Base-by-base conservation (phyloP, 2,329 filamentous ascomycete species). In the Metarhizium rileyi region DNA sequence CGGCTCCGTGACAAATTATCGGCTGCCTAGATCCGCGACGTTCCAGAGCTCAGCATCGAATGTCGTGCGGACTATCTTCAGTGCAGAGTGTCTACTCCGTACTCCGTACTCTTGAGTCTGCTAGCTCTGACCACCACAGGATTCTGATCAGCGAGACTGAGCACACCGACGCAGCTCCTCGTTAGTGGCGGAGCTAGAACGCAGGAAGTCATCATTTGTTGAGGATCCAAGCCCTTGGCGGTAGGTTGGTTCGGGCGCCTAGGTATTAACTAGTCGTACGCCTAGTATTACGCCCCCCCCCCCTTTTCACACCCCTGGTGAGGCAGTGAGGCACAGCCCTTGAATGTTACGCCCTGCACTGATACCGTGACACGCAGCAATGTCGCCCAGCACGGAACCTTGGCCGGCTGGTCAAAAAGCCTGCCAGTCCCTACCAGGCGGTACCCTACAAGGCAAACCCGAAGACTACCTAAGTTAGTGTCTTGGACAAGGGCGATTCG, bases 401-500 rank as follows among this genome's bases (percentile, higher is more conserved):
- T 28, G 42, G 26, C 25, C 25, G 23, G 27, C 42, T 25, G 26
- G n/a, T n/a, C n/a, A n/a, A n/a, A n/a, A n/a, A n/a, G n/a, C n/a
- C n/a, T n/a, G n/a, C n/a, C n/a, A n/a, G n/a, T n/a, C n/a, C n/a
- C n/a, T n/a, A n/a, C n/a, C n/a, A n/a, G n/a, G n/a, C n/a, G n/a
- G n/a, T n/a, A n/a, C n/a, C n/a, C 10, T 36, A 27, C 22, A 14
- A 42, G 20, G 16, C 20, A 14, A 7, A 42, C 12, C 20, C n/a
- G n/a, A n/a, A n/a, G n/a, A n/a, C n/a, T n/a, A n/a, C n/a, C n/a
- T n/a, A n/a, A n/a, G n/a, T n/a, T 23, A 25, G 30, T 25, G n/a
- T 20, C n/a, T 46, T n/a, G n/a, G n/a, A n/a, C n/a, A n/a, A 23
- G 44, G 7, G 44, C 42, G 33, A 50, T 46, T 30, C 26, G 48